These are phyloP conservation scores for Calonectria hawksworthii DNA, from an alignment of 2,329 filamentous ascomycete genomes.

Conservation along the genomic window DNA sequence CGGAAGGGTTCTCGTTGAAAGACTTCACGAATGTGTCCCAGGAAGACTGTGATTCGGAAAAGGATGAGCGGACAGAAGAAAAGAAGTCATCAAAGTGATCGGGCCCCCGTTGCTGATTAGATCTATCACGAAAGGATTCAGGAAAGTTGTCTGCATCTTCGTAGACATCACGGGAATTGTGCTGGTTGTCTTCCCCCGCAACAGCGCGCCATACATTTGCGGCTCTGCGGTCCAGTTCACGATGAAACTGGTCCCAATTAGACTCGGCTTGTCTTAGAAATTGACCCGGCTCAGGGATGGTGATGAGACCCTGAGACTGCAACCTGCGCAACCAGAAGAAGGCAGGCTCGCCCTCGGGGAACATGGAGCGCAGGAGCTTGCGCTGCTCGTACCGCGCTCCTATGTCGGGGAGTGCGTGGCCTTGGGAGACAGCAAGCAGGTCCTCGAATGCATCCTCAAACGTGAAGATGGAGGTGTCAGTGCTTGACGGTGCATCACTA, in stretches of 20 bases:
- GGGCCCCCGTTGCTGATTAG: constrained; percentile 38
- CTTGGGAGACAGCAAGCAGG: constrained; percentile 63
- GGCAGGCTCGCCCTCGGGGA: constrained; percentile 56
- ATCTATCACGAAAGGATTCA: constrained; percentile 16
- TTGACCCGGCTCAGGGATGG: constrained; percentile 44
- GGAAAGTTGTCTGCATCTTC: constrained; percentile 30
- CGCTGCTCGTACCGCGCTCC: constrained; percentile 51
- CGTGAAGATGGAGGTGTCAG: constrained; percentile 59
- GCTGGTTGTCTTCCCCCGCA: constrained; percentile 28
- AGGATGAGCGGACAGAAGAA: constrained; percentile 53
- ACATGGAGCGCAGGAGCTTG: constrained; percentile 55
- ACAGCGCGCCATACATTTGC: constrained; percentile 46
- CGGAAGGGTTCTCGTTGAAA: constrained; percentile 43
- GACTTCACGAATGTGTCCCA: constrained; percentile 58
- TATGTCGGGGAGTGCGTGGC: constrained; percentile 58
- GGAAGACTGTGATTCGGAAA: constrained; percentile 54
- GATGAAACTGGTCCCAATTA: constrained; percentile 49
- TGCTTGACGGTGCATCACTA: constrained; percentile 55
- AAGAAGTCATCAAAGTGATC: constrained; percentile 60
- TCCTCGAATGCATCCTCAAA: constrained; percentile 73
- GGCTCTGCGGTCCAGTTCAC: constrained; percentile 48
- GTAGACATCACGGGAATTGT: constrained; percentile 18
- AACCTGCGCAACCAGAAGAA: constrained; percentile 59
- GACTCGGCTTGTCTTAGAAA: constrained; percentile 31
- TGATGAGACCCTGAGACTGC: constrained; percentile 54